Evolutionary conservation across 495 filamentous ascomycete genomes (phyloP).

Genomic region (Xylaria curta): DNA sequence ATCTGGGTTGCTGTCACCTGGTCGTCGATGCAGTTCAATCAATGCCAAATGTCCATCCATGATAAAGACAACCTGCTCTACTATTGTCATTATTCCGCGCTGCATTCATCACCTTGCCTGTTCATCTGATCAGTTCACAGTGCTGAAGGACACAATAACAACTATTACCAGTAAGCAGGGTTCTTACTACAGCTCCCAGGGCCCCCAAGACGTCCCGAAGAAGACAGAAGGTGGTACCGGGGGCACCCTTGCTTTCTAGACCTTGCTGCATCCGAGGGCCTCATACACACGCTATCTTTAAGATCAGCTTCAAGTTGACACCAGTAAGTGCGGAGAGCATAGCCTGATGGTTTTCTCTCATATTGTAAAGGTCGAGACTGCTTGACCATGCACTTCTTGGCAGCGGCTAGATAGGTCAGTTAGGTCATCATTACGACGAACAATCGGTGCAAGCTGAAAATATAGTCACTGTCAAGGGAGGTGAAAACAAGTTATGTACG

Average conservation of each 20-base stretch:
- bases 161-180: conserved; percentile 27
- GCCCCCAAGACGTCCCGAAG: conserved; percentile 21
- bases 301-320: conserved; percentile 21
- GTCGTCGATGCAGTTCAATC: not conserved
- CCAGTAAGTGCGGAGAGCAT: not conserved
- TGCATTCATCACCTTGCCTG: not conserved
- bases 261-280: conserved; percentile 27
- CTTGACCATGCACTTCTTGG: not conserved
- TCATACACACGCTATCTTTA: conserved; percentile 15
- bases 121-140: not conserved
- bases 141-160: not conserved
- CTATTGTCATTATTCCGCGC: not conserved
- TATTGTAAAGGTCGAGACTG: not conserved
- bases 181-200: conserved; percentile 26
- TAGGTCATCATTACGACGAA: not conserved
- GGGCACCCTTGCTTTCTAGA: conserved; percentile 20
- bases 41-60: not conserved
- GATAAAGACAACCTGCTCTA: not conserved
- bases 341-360: conserved; percentile 5
- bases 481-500: conserved; percentile 7
- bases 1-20: conserved; percentile 9
- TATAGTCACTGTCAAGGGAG: conserved; percentile 6
- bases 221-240: conserved; percentile 22
- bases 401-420: not conserved
- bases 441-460: conserved; percentile 14